These are phyloP conservation scores for Colletotrichum lindemuthianum DNA, from an alignment of 2,329 filamentous ascomycete genomes.

Conservation along the genomic window DNA sequence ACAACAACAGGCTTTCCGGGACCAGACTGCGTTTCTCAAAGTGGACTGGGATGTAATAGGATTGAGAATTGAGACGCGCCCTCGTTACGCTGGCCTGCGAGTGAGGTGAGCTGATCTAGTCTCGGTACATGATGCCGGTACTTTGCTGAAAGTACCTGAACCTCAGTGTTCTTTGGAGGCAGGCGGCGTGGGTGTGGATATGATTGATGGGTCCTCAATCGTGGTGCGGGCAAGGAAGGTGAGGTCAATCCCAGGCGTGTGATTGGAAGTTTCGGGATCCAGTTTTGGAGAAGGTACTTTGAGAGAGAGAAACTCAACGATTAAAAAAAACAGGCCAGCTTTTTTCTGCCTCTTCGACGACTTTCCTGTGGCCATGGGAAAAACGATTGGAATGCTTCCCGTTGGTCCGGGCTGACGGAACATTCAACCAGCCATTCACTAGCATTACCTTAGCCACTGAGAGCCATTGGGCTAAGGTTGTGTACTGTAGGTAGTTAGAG, in stretches of 20 bases:
- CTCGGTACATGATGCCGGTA: too few relatives aligned
- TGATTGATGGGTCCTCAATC: slow-evolving; percentile 30
- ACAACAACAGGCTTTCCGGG: slow-evolving; percentile 14
- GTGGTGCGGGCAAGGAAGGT: slow-evolving; percentile 27
- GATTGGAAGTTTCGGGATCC: slow-evolving; percentile 32
- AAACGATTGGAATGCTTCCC: slow-evolving; percentile 28
- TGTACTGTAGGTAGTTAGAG: too few relatives aligned
- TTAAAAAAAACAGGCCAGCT: slow-evolving; percentile 31
- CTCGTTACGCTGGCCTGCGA: neutral
- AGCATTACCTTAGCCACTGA: too few relatives aligned
- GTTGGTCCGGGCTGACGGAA: slow-evolving; percentile 33
- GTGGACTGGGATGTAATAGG: slow-evolving; percentile 25
- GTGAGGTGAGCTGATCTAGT: neutral
- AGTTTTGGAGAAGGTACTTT: slow-evolving; percentile 28
- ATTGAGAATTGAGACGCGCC: slow-evolving; percentile 1
- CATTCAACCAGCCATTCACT: neutral
- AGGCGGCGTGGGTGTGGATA: slow-evolving; percentile 33
- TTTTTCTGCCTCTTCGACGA: slow-evolving; percentile 5
- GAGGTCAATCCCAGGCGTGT: slow-evolving; percentile 32
- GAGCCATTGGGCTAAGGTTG: too few relatives aligned
- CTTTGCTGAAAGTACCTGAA: neutral
- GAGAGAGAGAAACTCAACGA: slow-evolving; percentile 32
- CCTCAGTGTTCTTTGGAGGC: slow-evolving; percentile 17
- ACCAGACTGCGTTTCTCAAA: slow-evolving; percentile 13
- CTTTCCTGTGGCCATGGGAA: slow-evolving; percentile 7